Evolutionary conservation across 2,329 filamentous ascomycete genomes (phyloP).

Genomic region (Exophiala oligosperma): DNA sequence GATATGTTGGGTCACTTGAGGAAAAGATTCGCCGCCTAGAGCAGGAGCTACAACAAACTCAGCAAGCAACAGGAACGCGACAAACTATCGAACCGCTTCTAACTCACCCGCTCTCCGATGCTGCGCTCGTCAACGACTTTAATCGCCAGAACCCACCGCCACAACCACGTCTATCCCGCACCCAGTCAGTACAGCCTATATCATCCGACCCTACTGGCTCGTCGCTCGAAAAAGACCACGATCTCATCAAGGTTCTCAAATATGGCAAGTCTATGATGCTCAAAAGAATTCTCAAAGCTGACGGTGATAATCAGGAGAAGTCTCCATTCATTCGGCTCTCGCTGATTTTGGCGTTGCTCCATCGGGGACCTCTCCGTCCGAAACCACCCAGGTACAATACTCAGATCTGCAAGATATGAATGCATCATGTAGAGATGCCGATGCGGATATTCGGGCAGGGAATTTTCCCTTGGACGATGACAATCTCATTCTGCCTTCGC

Average conservation of each 20-base stretch:
- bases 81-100: constrained; percentile 19
- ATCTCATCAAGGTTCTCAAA: constrained; percentile 10
- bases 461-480: neutral
- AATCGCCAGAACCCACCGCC: neutral
- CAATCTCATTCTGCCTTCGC: neutral
- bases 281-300: neutral
- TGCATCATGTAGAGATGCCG: neutral
- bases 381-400: neutral
- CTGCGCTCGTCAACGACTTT: constrained; percentile 35
- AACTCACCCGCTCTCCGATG: constrained; percentile 36
- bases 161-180: neutral
- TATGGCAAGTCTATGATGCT: neutral
- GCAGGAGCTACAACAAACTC: constrained; percentile 27
- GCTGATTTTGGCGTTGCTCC: constrained; percentile 4
- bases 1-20: constrained; percentile 1
- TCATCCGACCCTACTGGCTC: neutral
- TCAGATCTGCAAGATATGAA: neutral
- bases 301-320: neutral
- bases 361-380: constrained; percentile 1
- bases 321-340: constrained; percentile 7
- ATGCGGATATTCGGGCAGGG: neutral
- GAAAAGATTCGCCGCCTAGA: neutral
- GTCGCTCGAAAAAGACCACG: constrained; percentile 3
- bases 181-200: neutral
- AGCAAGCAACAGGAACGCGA: constrained; percentile 30